phyloP scores from a whole-genome alignment of 164 flowering plant species.

The Warburgia ugandensis region DNA sequence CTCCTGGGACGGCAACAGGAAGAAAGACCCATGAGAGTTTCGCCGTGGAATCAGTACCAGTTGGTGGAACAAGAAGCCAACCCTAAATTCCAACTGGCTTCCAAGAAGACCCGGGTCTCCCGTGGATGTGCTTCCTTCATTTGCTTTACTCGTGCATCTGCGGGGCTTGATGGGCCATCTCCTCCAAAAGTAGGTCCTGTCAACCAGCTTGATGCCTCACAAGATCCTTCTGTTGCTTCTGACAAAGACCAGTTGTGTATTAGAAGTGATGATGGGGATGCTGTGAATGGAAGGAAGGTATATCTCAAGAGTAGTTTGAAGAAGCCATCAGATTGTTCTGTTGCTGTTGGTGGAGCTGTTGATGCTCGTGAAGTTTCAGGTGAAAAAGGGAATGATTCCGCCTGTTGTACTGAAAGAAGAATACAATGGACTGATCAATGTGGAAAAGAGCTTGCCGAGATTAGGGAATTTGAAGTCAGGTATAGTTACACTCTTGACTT shows the following conservation, averaged over 20 bases:
- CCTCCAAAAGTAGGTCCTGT: slow-evolving; percentile 68
- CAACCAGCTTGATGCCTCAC: slow-evolving; percentile 39
- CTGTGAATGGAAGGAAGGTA: slow-evolving; percentile 20
- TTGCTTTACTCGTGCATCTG: slow-evolving; percentile 72
- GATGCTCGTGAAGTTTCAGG: slow-evolving; percentile 13
- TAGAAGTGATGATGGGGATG: slow-evolving; percentile 20
- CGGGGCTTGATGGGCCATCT: slow-evolving; percentile 58
- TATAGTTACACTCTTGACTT: slow-evolving; percentile 25
- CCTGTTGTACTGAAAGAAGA: slow-evolving; percentile 38
- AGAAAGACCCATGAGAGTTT: slow-evolving; percentile 82
- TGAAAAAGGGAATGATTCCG: slow-evolving; percentile 21
- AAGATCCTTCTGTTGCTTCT: slow-evolving; percentile 23
- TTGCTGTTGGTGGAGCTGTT: slow-evolving; percentile 17
- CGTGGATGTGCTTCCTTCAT: slow-evolving; percentile 78
- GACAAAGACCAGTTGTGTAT: slow-evolving; percentile 26
- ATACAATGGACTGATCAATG: slow-evolving; percentile 87
- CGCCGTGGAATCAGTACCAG: slow-evolving; percentile 87
- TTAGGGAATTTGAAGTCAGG: slow-evolving; percentile 89
- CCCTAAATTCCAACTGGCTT: slow-evolving; percentile 78
- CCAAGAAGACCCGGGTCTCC: slow-evolving; percentile 48
- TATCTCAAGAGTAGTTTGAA: slow-evolving; percentile 67
- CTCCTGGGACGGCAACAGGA: slow-evolving; percentile 59
- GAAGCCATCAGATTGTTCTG: slow-evolving; percentile 31
- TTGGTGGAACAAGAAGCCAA: slow-evolving; percentile 73
- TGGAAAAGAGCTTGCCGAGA: slow-evolving; percentile 77